Evolutionary conservation across 192 early-diverging fungal genomes (phyloP).

Genomic region (Mortierella claussenii): DNA sequence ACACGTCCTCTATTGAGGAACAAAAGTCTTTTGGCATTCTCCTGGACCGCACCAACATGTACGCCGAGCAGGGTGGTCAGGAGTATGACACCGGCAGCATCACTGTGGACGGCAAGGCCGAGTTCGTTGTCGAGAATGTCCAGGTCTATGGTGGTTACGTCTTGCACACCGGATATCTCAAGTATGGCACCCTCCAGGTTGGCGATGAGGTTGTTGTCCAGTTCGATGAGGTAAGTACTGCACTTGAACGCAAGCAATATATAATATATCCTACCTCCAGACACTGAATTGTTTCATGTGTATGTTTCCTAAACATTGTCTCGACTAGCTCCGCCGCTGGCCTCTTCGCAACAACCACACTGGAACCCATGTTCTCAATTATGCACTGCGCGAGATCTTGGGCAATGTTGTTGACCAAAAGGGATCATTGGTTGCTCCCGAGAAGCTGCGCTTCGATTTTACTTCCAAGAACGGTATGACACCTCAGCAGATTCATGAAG

Average conservation of each 20-base stretch:
- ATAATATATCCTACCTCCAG: background rate
- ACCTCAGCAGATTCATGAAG: constrained; percentile 41
- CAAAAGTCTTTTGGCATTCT: constrained; percentile 83
- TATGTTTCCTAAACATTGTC: constrained; percentile 1
- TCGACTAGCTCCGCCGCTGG: constrained; percentile 74
- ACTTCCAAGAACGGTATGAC: constrained; percentile 73
- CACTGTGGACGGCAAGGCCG: constrained; percentile 83
- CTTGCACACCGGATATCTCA: constrained; percentile 94
- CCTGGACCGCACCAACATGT: constrained; percentile 96
- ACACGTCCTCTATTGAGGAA: constrained; percentile 64
- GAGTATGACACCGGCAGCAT: constrained; percentile 91
- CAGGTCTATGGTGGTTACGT: constrained; percentile 96
- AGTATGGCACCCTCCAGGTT: constrained; percentile 82
- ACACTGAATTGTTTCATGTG: background rate
- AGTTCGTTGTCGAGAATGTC: constrained; percentile 92
- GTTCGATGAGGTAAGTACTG: constrained; percentile 79
- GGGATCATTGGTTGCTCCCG: constrained; percentile 95
- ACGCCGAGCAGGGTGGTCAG: constrained; percentile 98
- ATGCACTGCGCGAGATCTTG: constrained; percentile 87
- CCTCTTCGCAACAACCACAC: constrained; percentile 97
- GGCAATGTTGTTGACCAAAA: constrained; percentile 88
- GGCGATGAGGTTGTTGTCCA: constrained; percentile 78
- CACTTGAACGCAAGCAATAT: background rate
- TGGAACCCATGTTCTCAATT: constrained; percentile 96
- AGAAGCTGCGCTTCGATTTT: constrained; percentile 97